Base-by-base conservation (phyloP, 768 basidiomycete species). In the Agaricus bisporus region DNA sequence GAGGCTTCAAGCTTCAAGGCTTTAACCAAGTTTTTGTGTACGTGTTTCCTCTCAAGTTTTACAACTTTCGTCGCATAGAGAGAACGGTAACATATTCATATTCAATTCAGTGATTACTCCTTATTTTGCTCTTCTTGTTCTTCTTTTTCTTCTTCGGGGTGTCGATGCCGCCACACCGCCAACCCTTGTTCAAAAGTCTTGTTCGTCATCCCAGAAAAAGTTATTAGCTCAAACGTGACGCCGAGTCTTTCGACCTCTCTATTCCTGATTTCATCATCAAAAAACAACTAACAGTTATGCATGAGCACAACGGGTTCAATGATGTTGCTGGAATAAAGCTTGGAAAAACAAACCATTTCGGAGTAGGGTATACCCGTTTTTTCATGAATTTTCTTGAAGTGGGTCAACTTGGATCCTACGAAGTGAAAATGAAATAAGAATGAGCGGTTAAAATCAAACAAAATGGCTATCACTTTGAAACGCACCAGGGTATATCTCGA, bases 161-260 rank as follows among this genome's bases (percentile, higher is more conserved):
- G 71, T 48, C 74, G 69, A 50, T 65, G 78, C 57, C 87, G 72
- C 93, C 93, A 97, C 49, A 78, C 71, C 17, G 61, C 68, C 28
- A 95, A 66, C 0, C 93, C 93, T n/a, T 75, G 68, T 58, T 87
- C 82, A 62, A 90, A 91, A 4, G 73, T 68, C n/a, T 72, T 65
- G 45, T 75, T 68, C 58, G 82, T 75, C 26, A 91, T 59, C 0
- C 91, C 91, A 18, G 73, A 65, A 17, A 28, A 32, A 2, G 70
- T 67, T 4, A 90, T 86, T n/a, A 87, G 78, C 51, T 79, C 72
- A 68, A 95, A 93, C 0, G 88, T 91, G 2, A 95, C 90, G 2
- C 93, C 91, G 2, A 85, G 70, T 32, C 72, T 66, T 62, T 79
- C 85, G 0, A 87, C 85, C 57, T 85, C 82, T 35, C 70, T 70